Evolutionary conservation across 2,329 filamentous ascomycete species (phyloP).

Genomic region (Nothopassalora personata): DNA sequence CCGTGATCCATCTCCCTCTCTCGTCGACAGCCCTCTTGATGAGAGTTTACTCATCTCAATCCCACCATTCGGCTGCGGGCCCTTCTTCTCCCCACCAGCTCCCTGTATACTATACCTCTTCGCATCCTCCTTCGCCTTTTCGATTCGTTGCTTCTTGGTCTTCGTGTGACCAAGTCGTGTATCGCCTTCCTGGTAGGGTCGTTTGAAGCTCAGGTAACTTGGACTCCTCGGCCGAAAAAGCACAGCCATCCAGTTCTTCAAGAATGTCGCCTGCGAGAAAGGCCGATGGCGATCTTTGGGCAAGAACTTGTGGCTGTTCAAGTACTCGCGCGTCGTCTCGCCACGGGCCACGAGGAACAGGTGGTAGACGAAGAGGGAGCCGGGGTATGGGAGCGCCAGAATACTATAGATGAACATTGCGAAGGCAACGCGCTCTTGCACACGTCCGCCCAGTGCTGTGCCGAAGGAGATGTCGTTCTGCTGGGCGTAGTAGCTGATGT

Average conservation of each 20-base stretch:
- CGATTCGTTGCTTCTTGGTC: slow-evolving; percentile 8
- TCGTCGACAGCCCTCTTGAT: background rate
- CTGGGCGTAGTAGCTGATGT: slow-evolving; percentile 67
- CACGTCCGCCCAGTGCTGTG: slow-evolving; percentile 47
- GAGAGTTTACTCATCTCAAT: background rate
- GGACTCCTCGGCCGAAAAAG: slow-evolving; percentile 78
- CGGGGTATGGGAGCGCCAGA: slow-evolving; percentile 71
- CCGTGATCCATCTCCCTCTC: background rate
- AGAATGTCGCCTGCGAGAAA: slow-evolving; percentile 68
- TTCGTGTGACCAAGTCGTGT: slow-evolving; percentile 63
- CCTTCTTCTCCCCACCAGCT: background rate
- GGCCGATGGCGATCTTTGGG: slow-evolving; percentile 88
- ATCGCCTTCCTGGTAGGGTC: slow-evolving; percentile 69
- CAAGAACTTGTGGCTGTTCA: slow-evolving; percentile 91
- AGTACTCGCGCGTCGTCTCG: slow-evolving; percentile 92
- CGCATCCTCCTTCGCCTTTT: slow-evolving; percentile 5
- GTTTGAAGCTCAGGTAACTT: slow-evolving; percentile 85
- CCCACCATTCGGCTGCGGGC: background rate
- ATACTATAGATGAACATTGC: slow-evolving; percentile 82
- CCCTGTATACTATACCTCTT: background rate
- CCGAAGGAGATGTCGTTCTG: slow-evolving; percentile 62
- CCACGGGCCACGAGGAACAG: slow-evolving; percentile 84
- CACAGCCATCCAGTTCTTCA: slow-evolving; percentile 76
- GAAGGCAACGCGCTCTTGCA: slow-evolving; percentile 46
- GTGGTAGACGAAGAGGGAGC: slow-evolving; percentile 80